Evolutionary conservation across 495 filamentous ascomycete species (phyloP).

Genomic region (Corynascus novoguineensis): DNA sequence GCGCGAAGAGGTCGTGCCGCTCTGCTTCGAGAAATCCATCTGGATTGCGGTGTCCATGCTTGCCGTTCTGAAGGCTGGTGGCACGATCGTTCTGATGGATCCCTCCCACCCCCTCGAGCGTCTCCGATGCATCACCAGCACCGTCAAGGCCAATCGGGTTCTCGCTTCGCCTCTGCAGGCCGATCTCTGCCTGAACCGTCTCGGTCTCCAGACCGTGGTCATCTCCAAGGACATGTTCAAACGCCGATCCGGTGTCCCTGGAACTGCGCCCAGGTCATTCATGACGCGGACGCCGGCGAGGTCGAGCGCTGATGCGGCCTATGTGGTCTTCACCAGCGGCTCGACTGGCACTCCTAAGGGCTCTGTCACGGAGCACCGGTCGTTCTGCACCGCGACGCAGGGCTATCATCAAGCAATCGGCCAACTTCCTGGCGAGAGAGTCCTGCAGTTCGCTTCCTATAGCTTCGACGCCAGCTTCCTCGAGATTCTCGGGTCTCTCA

Average conservation of each 20-base stretch:
- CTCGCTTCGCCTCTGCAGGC: constrained; percentile 6
- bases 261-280: constrained; percentile 8
- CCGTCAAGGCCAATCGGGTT: constrained; percentile 5
- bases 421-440: constrained; percentile 25
- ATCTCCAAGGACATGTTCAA: constrained; percentile 2
- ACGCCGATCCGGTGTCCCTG: background rate
- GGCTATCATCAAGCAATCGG: constrained; percentile 6
- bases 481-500: constrained; percentile 48
- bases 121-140: background rate
- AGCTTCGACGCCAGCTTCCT: constrained; percentile 52
- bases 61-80: constrained; percentile 43
- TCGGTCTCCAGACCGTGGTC: constrained; percentile 5
- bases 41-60: constrained; percentile 41
- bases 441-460: constrained; percentile 53
- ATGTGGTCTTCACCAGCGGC: constrained; percentile 58
- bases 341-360: constrained; percentile 52
- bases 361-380: constrained; percentile 2
- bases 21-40: constrained; percentile 48
- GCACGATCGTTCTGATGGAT: constrained; percentile 46
- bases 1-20: constrained; percentile 39
- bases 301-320: constrained; percentile 23
- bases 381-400: background rate
- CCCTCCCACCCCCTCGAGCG: constrained; percentile 49
- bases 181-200: background rate
- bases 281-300: background rate